A percentile compares a stretch with the other conserved stretches of the same genome.
Conservation (phyloP, 2,329 filamentous ascomycete genomes). For the Bisporella sp. region DNA sequence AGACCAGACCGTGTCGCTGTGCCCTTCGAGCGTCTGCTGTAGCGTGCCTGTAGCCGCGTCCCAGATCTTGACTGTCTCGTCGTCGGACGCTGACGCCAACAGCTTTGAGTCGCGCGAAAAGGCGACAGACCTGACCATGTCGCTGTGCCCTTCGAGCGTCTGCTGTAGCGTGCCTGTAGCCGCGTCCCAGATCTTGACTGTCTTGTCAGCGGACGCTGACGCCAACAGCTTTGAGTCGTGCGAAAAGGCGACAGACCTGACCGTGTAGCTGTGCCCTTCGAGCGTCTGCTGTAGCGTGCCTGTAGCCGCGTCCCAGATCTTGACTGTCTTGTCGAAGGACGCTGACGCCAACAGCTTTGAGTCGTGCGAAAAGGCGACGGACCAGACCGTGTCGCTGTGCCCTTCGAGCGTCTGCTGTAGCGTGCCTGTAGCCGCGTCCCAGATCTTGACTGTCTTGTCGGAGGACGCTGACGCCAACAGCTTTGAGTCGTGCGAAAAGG, state of each 20-base stretch:
- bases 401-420: slow-evolving; percentile 5
- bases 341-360: not conserved
- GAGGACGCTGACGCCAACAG: slow-evolving; percentile 4
- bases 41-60: too few relatives aligned
- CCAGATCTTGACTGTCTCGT: not conserved
- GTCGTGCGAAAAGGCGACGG: not conserved
- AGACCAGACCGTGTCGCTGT: too few relatives aligned
- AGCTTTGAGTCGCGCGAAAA: not conserved
- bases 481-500: slow-evolving; percentile 9
- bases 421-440: slow-evolving; percentile 4
- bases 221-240: not conserved
- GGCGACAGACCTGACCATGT: not conserved
- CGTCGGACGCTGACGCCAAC: not conserved
- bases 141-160: slow-evolving; percentile 2
- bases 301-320: not conserved
- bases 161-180: not conserved
- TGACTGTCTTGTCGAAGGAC: not conserved
- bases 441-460: slow-evolving; percentile 1
- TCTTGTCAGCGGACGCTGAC: not conserved
- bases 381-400: not conserved
- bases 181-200: not conserved
- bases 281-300: not conserved
- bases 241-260: not conserved
- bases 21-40: too few relatives aligned
- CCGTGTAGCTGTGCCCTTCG: not conserved